Base-by-base conservation (phyloP, 306 rosid species). In the Castanopsis chinensis region DNA sequence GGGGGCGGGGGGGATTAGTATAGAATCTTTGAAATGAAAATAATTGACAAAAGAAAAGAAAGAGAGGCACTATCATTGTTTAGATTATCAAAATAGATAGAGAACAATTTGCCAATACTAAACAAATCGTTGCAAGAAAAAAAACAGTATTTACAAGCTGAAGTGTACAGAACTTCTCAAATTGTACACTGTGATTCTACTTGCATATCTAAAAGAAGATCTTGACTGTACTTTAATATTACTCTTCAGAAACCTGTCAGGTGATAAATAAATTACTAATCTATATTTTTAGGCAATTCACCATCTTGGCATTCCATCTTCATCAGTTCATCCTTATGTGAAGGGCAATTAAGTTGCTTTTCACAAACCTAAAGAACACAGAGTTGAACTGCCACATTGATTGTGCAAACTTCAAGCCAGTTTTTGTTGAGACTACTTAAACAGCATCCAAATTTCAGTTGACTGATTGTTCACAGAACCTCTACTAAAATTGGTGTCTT, bases 401-500 rank as follows among this genome's bases (percentile, higher is more conserved):
- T 54, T 37, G 19, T 20, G 79, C 52, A 64, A 56, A 75, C 33
- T 54, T 6, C 19, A 71, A 71, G 64, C 54, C 72, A 75, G 28
- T 35, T 32, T 32, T 17, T 49, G 64, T 45, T 20, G 6, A 64
- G 61, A 57, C 37, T 43, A 30, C 63, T 14, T 37, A 69, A 49
- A 49, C 43, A 30, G 56, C 67, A 30, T 23, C 32, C 20, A n/a
- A 64, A 64, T 41, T 54, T 57, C 63, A n/a, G 61, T 27, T 53
- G 30, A 21, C 20, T 18, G 19, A 79, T 23, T 73, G 63, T 79
- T 71, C 76, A 57, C 64, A 57, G 55, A 74, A 20, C 72, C 76
- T n/a, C 71, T 20, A 18, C 6, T 28, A 25, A 45, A 41, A 41
- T 3, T 2, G 54, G 15, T 53, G 27, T n/a, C 15, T 32, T 79